A percentile compares a stretch with the other conserved stretches of the same genome.
These are phyloP conservation scores for Calonectria multiphialidica DNA, from an alignment of 2,329 filamentous ascomycete genomes.

Conservation along the genomic window DNA sequence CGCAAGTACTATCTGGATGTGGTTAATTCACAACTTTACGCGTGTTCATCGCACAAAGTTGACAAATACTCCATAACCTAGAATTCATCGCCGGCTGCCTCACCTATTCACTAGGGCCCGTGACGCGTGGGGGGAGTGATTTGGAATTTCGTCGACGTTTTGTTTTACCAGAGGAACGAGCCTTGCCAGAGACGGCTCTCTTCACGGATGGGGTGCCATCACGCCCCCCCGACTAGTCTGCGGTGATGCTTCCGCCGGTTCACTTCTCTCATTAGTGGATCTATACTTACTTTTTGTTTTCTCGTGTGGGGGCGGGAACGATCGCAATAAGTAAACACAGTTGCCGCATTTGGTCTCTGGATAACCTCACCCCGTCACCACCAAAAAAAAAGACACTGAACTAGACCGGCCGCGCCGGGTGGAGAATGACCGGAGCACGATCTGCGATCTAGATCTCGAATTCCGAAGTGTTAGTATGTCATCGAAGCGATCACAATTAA, in stretches of 20 bases:
- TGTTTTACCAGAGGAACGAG: background rate
- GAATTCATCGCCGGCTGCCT: too few species aligned
- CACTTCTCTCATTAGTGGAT: background rate
- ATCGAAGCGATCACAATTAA: background rate
- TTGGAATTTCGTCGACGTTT: too few species aligned
- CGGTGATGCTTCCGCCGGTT: background rate
- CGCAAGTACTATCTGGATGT: too few species aligned
- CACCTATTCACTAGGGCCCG: too few species aligned
- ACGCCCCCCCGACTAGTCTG: background rate
- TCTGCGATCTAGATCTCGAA: background rate
- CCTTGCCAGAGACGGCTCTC: background rate
- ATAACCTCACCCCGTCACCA: background rate
- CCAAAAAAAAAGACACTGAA: background rate
- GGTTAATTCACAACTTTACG: too few species aligned
- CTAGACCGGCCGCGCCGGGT: background rate
- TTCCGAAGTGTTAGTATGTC: background rate
- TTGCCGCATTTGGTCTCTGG: background rate
- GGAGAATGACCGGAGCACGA: background rate
- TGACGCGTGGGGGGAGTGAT: too few species aligned
- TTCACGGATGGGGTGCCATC: background rate
- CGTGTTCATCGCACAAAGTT: too few species aligned
- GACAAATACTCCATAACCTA: too few species aligned
- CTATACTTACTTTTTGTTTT: background rate
- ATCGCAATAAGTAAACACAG: background rate
- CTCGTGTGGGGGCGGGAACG: background rate